These are phyloP conservation scores for Mycena polygramma DNA, from an alignment of 768 basidiomycete species.

Conservation along the genomic window DNA sequence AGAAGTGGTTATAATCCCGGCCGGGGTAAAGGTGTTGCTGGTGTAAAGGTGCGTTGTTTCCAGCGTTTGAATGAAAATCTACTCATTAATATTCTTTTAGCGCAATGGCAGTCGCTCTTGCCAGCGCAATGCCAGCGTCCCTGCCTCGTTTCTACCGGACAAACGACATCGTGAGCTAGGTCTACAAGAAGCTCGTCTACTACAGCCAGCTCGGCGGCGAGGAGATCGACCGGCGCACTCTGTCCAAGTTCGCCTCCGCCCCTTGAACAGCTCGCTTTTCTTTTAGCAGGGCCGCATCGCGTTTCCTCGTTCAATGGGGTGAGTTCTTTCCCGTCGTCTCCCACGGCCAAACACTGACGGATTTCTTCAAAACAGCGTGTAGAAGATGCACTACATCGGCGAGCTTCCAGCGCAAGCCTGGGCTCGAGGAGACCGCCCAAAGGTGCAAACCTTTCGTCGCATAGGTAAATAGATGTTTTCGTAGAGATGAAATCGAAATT, in stretches of 20 bases:
- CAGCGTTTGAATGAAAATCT: slow-evolving; percentile 12
- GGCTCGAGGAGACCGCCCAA: neutral
- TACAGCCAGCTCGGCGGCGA: slow-evolving; percentile 99
- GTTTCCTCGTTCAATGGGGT: slow-evolving; percentile 97
- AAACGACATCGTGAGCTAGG: slow-evolving; percentile 58
- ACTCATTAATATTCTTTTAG: slow-evolving; percentile 8
- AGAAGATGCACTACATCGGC: slow-evolving; percentile 92
- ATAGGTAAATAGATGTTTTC: no score
- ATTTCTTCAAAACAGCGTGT: slow-evolving; percentile 80
- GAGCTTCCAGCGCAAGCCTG: slow-evolving; percentile 80
- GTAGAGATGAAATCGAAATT: no score
- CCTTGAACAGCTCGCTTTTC: slow-evolving; percentile 86
- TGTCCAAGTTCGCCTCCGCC: slow-evolving; percentile 94
- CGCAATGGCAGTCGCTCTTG: no score
- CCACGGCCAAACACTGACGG: slow-evolving; percentile 25
- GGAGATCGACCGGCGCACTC: no score
- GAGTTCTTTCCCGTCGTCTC: slow-evolving; percentile 46
- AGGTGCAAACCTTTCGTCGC: no score
- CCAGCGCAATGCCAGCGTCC: no score
- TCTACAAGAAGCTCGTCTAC: slow-evolving; percentile 83
- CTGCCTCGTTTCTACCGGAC: no score
- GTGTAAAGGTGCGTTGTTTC: slow-evolving; percentile 81
- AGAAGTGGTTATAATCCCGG: slow-evolving; percentile 96
- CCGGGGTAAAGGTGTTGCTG: slow-evolving; percentile 99
- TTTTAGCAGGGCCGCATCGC: slow-evolving; percentile 86